Evolutionary conservation across 805 yeast species (phyloP).

Genomic region (Zygoascus tannicola): DNA sequence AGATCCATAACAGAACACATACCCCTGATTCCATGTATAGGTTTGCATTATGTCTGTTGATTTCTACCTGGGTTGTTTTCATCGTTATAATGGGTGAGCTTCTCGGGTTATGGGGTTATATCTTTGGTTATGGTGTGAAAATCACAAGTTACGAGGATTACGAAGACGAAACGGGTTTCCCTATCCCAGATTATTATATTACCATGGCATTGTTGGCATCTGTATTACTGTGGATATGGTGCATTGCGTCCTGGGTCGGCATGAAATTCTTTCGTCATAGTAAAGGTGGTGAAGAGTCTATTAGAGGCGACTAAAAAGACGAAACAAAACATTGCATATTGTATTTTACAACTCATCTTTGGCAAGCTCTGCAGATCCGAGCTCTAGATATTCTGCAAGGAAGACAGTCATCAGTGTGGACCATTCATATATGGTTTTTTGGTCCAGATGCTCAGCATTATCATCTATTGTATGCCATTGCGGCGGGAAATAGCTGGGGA

Average conservation of each 20-base stretch:
- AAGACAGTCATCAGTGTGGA: conserved; percentile 35
- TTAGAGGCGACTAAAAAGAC: not conserved
- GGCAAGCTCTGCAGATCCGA: conserved; percentile 5
- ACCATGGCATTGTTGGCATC: conserved; percentile 28
- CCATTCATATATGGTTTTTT: conserved; percentile 38
- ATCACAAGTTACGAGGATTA: conserved; percentile 10
- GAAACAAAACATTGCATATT: not conserved
- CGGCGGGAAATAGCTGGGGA: conserved; percentile 43
- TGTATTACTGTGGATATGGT: conserved; percentile 54
- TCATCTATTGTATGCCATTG: conserved; percentile 46
- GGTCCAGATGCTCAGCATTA: conserved; percentile 35
- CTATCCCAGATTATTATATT: conserved; percentile 33
- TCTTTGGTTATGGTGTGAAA: not conserved
- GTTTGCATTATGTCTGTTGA: conserved; percentile 5
- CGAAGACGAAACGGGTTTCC: conserved; percentile 29
- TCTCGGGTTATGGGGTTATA: conserved; percentile 8
- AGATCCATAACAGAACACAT: not conserved
- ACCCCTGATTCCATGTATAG: not conserved
- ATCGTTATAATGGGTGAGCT: conserved; percentile 10
- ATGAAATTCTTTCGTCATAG: conserved; percentile 74
- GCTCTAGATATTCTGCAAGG: conserved; percentile 26
- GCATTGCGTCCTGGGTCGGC: conserved; percentile 67
- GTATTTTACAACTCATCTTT: not conserved
- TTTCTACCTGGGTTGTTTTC: conserved; percentile 11
- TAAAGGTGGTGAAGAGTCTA: conserved; percentile 41